phyloP scores from a whole-genome alignment of 306 rosid species.

The Vicia faba region DNA sequence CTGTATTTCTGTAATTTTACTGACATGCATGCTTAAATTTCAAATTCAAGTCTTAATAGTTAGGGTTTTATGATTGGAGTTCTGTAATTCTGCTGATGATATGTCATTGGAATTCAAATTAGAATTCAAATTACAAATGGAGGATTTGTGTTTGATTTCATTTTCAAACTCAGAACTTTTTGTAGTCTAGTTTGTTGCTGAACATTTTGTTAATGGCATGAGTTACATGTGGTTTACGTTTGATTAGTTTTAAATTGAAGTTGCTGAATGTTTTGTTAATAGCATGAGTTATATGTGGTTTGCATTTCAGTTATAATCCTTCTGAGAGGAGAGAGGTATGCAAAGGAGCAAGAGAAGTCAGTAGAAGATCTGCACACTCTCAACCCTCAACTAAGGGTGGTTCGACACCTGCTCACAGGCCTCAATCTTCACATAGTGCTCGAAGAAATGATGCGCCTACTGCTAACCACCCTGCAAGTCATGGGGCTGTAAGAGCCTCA shows the following conservation, averaged over 20 bases:
- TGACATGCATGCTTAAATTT: not conserved
- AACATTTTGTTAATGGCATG: slow-evolving; percentile 11
- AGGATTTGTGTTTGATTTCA: too few relatives aligned
- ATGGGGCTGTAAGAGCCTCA: slow-evolving; percentile 44
- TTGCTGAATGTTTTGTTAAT: slow-evolving; percentile 22
- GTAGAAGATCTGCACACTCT: slow-evolving; percentile 61
- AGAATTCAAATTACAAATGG: too few relatives aligned
- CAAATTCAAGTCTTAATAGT: not conserved
- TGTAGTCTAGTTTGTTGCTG: too few relatives aligned
- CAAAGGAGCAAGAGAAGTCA: slow-evolving; percentile 84
- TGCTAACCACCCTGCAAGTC: slow-evolving; percentile 51
- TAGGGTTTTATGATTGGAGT: not conserved
- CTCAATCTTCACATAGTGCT: slow-evolving; percentile 64
- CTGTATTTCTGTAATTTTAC: too few relatives aligned
- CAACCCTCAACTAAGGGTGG: slow-evolving; percentile 67
- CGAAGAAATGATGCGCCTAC: slow-evolving; percentile 68
- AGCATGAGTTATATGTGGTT: not conserved
- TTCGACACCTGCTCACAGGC: slow-evolving; percentile 54
- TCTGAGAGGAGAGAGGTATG: slow-evolving; percentile 78
- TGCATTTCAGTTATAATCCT: slow-evolving; percentile 69
- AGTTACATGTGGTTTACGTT: too few relatives aligned
- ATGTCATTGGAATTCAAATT: too few relatives aligned
- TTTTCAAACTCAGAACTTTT: too few relatives aligned
- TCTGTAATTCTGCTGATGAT: slow-evolving; percentile 1
- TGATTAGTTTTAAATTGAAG: not conserved